Conservation (phyloP, 768 basidiomycete species). For the Omphalotus guepiniiformis region DNA sequence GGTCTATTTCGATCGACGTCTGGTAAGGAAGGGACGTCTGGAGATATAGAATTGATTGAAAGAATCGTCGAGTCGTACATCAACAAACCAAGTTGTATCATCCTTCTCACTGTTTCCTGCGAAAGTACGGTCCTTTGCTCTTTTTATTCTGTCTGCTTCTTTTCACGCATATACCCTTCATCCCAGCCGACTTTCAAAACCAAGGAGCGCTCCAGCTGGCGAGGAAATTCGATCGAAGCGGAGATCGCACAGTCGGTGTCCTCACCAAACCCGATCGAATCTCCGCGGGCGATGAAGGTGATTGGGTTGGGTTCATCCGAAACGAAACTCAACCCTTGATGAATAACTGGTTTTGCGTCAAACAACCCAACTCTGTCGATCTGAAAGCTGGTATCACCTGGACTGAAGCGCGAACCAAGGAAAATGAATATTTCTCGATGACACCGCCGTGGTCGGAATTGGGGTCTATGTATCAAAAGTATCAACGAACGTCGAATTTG, state of each 20-base stretch:
- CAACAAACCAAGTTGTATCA: constrained; percentile 54
- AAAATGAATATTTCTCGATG: constrained; percentile 52
- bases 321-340: constrained; percentile 50
- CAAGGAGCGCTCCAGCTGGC: constrained; percentile 71
- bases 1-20: constrained; percentile 55
- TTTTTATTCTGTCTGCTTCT: neutral
- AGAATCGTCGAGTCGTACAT: constrained; percentile 58
- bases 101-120: constrained; percentile 57
- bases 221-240: constrained; percentile 54
- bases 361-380: constrained; percentile 49
- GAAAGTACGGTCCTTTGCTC: constrained; percentile 43
- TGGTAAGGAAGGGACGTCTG: constrained; percentile 39
- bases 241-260: constrained; percentile 75
- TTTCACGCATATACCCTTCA: neutral
- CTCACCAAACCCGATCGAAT: constrained; percentile 75
- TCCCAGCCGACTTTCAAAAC: constrained; percentile 78
- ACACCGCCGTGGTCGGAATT: constrained; percentile 52
- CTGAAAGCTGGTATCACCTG: constrained; percentile 52
- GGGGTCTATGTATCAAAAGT: constrained; percentile 43
- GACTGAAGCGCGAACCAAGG: constrained; percentile 52
- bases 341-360: constrained; percentile 59
- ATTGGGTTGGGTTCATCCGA: constrained; percentile 54
- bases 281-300: constrained; percentile 45
- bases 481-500: constrained; percentile 53
- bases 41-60: constrained; percentile 61